A percentile compares a stretch with the other conserved stretches of the same genome.
Conservation (phyloP, 805 yeast genomes). For the Candida sakaeoensis region DNA sequence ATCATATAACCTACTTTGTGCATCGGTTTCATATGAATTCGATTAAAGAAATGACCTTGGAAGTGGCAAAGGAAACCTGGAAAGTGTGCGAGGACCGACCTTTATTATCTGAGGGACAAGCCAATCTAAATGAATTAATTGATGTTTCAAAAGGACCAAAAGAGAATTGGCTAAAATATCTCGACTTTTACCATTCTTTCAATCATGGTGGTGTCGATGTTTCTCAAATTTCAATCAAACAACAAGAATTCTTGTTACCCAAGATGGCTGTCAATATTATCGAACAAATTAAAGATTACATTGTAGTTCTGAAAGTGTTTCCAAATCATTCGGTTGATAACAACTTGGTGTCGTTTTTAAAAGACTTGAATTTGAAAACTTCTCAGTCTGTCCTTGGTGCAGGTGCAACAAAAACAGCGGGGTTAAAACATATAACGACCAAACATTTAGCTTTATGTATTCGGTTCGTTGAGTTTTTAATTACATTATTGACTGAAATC, state of each 20-base stretch:
- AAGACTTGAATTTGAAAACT: slow-evolving; percentile 49
- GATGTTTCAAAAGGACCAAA: slow-evolving; percentile 19
- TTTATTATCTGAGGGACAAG: slow-evolving; percentile 26
- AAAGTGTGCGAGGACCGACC: slow-evolving; percentile 59
- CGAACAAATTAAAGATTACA: slow-evolving; percentile 43
- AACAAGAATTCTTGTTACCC: slow-evolving; percentile 29
- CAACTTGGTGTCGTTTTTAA: slow-evolving; percentile 40
- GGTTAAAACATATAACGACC: slow-evolving; percentile 68
- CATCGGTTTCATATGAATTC: slow-evolving; percentile 51
- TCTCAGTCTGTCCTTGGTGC: slow-evolving; percentile 66
- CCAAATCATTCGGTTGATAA: slow-evolving; percentile 52
- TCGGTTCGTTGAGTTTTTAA: slow-evolving; percentile 50
- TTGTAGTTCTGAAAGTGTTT: slow-evolving; percentile 55
- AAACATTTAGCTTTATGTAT: slow-evolving; percentile 66
- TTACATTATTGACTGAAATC: slow-evolving; percentile 7
- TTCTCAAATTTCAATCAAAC: slow-evolving; percentile 12
- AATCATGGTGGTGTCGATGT: not conserved
- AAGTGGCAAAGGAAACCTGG: slow-evolving; percentile 75
- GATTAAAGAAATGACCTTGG: slow-evolving; percentile 41
- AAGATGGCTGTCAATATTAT: slow-evolving; percentile 20
- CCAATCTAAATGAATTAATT: slow-evolving; percentile 19
- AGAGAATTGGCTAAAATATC: slow-evolving; percentile 29
- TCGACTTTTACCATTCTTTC: slow-evolving; percentile 19
- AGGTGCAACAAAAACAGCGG: slow-evolving; percentile 73
- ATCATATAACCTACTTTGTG: slow-evolving; percentile 61